A percentile compares a stretch with the other conserved stretches of the same genome.
Evolutionary conservation across 2,329 filamentous ascomycete genomes (phyloP).

Genomic region (Fusarium illudens): DNA sequence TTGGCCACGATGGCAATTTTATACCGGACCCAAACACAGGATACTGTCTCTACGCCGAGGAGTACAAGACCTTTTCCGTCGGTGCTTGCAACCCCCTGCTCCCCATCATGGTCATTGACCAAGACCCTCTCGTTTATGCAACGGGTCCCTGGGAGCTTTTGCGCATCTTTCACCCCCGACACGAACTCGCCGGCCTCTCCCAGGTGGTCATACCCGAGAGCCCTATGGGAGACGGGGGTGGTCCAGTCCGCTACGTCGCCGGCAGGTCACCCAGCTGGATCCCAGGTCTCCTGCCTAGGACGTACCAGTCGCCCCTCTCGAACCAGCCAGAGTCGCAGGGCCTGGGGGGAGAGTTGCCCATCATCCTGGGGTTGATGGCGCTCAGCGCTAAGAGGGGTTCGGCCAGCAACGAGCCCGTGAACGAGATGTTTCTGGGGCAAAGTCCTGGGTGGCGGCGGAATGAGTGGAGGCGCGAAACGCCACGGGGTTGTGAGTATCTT

Average conservation of each 20-base stretch:
- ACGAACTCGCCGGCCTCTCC: slow-evolving; percentile 38
- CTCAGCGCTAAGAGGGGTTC: slow-evolving; percentile 33
- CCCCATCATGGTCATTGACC: slow-evolving; percentile 45
- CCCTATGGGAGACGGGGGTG: slow-evolving; percentile 15
- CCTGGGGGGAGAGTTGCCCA: slow-evolving; percentile 49
- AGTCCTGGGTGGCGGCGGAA: slow-evolving; percentile 38
- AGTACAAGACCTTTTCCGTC: slow-evolving; percentile 43
- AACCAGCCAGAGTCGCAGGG: slow-evolving; percentile 40
- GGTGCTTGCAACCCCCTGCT: slow-evolving; percentile 50
- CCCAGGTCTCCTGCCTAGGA: slow-evolving; percentile 47
- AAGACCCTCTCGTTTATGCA: slow-evolving; percentile 24
- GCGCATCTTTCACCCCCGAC: slow-evolving; percentile 40
- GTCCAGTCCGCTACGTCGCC: slow-evolving; percentile 41
- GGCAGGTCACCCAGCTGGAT: slow-evolving; percentile 50
- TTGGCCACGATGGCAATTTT: neutral
- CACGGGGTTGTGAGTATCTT: slow-evolving; percentile 42
- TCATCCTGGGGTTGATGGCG: slow-evolving; percentile 54
- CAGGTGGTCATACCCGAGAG: slow-evolving; percentile 38
- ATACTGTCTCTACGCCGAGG: neutral
- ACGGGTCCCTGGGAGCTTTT: slow-evolving; percentile 41
- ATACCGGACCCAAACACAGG: neutral
- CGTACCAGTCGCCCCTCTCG: slow-evolving; percentile 37
- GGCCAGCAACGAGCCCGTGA: slow-evolving; percentile 2
- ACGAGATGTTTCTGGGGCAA: slow-evolving; percentile 40
- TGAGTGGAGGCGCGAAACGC: slow-evolving; percentile 40